Evolutionary conservation across 257 asterid species (phyloP).

Genomic region (Rauvolfia tetraphylla): DNA sequence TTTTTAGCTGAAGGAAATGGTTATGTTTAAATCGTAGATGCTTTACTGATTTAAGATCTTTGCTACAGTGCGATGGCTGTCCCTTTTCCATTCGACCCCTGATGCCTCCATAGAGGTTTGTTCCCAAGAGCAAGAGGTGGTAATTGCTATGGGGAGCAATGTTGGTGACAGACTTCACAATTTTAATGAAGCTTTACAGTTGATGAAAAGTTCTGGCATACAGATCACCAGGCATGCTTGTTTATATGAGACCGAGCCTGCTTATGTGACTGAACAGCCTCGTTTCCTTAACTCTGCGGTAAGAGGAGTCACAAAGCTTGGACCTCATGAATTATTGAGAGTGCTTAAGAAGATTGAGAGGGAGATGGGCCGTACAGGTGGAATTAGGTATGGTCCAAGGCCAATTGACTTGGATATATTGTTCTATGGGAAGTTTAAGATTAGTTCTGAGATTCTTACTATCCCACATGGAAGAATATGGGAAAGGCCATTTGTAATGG

Average conservation of each 20-base stretch:
- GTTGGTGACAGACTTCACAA: slow-evolving; percentile 72
- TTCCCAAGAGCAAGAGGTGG: slow-evolving; percentile 75
- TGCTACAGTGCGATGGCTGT: slow-evolving; percentile 34
- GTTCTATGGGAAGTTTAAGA: slow-evolving; percentile 66
- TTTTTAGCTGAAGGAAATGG: neutral
- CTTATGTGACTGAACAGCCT: slow-evolving; percentile 91
- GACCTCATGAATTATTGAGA: slow-evolving; percentile 57
- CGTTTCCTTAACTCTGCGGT: slow-evolving; percentile 85
- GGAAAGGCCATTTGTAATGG: slow-evolving; percentile 97
- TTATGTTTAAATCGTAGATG: neutral
- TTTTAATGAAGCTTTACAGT: slow-evolving; percentile 71
- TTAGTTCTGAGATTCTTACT: slow-evolving; percentile 57
- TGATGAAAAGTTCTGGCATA: slow-evolving; percentile 79
- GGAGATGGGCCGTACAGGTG: slow-evolving; percentile 85
- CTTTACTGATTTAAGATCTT: slow-evolving; percentile 10
- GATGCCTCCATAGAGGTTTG: slow-evolving; percentile 52
- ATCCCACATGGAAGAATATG: slow-evolving; percentile 86
- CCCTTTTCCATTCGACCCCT: slow-evolving; percentile 39
- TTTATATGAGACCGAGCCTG: slow-evolving; percentile 85
- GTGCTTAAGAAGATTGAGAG: slow-evolving; percentile 73
- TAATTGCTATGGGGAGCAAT: slow-evolving; percentile 90
- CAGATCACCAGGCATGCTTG: slow-evolving; percentile 66
- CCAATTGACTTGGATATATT: slow-evolving; percentile 88
- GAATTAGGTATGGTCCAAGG: slow-evolving; percentile 88
- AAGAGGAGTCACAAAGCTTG: slow-evolving; percentile 70